Evolutionary conservation across 148 eudicot species (phyloP).

Genomic region (Heliamphora exappendiculata): DNA sequence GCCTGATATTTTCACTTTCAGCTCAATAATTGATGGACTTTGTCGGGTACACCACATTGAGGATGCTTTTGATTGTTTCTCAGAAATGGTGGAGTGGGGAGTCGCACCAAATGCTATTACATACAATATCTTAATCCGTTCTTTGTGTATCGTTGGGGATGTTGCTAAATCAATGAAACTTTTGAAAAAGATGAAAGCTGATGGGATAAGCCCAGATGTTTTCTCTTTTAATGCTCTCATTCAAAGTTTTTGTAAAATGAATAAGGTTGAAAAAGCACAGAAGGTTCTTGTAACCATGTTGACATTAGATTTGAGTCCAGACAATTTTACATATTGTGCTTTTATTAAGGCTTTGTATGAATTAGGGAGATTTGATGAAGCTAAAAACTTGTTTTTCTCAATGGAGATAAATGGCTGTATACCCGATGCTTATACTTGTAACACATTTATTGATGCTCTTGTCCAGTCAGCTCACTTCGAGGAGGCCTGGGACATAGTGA

Average conservation of each 20-base stretch:
- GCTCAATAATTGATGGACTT: slow-evolving; percentile 73
- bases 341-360: slow-evolving; percentile 71
- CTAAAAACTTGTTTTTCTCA: slow-evolving; percentile 49
- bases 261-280: slow-evolving; percentile 61
- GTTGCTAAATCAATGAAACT: slow-evolving; percentile 44
- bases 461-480: slow-evolving; percentile 33
- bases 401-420: slow-evolving; percentile 66
- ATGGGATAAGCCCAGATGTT: slow-evolving; percentile 65
- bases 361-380: slow-evolving; percentile 53
- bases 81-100: slow-evolving; percentile 87
- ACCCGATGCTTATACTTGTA: slow-evolving; percentile 62
- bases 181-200: slow-evolving; percentile 59
- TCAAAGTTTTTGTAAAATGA: slow-evolving; percentile 59
- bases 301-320: slow-evolving; percentile 53
- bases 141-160: slow-evolving; percentile 64
- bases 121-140: slow-evolving; percentile 74
- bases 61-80: slow-evolving; percentile 80
- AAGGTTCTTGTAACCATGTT: slow-evolving; percentile 67
- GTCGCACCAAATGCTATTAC: slow-evolving; percentile 60
- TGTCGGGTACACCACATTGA: slow-evolving; percentile 55
- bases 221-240: slow-evolving; percentile 80
- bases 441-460: slow-evolving; percentile 44
- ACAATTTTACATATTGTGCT: slow-evolving; percentile 57
- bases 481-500: slow-evolving; percentile 45
- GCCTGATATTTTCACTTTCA: slow-evolving; percentile 84